phyloP scores from a whole-genome alignment of 2,329 filamentous ascomycete genomes.

The Ophiostoma sp. region DNA sequence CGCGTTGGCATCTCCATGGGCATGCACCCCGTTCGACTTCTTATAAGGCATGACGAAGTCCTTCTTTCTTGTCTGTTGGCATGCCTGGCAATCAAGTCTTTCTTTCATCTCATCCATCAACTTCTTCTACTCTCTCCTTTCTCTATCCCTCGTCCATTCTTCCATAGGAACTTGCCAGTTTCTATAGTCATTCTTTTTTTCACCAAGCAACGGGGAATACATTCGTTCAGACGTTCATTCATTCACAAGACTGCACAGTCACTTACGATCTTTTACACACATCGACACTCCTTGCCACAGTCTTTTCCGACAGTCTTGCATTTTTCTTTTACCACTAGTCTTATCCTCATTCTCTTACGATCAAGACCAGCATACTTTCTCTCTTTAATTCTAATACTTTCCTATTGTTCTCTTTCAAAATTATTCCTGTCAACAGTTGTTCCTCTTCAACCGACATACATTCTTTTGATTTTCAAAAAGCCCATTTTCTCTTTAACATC shows the following conservation, averaged over 20 bases:
- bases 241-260: slow-evolving; percentile 12
- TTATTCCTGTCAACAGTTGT: background rate
- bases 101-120: slow-evolving; percentile 16
- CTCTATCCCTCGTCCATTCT: slow-evolving; percentile 22
- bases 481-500: background rate
- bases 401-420: slow-evolving; percentile 23
- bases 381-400: background rate
- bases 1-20: slow-evolving; percentile 25
- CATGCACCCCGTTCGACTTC: slow-evolving; percentile 17
- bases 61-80: slow-evolving; percentile 21
- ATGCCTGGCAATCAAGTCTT: slow-evolving; percentile 24
- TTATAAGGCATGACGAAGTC: slow-evolving; percentile 26
- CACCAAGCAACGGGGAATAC: slow-evolving; percentile 5
- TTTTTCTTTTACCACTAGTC: slow-evolving; percentile 14
- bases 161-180: slow-evolving; percentile 17
- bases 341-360: slow-evolving; percentile 10
- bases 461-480: slow-evolving; percentile 3
- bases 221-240: slow-evolving; percentile 16
- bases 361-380: slow-evolving; percentile 3
- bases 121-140: slow-evolving; percentile 14
- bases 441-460: background rate
- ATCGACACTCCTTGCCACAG: background rate
- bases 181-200: slow-evolving; percentile 23
- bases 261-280: slow-evolving; percentile 15
- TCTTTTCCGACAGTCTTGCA: slow-evolving; percentile 7